Percentiles rank a stretch among this genome's conserved stretches.
phyloP scores from a whole-genome alignment of 2,329 filamentous ascomycete genomes.

The Drechslerella coelobrocha region DNA sequence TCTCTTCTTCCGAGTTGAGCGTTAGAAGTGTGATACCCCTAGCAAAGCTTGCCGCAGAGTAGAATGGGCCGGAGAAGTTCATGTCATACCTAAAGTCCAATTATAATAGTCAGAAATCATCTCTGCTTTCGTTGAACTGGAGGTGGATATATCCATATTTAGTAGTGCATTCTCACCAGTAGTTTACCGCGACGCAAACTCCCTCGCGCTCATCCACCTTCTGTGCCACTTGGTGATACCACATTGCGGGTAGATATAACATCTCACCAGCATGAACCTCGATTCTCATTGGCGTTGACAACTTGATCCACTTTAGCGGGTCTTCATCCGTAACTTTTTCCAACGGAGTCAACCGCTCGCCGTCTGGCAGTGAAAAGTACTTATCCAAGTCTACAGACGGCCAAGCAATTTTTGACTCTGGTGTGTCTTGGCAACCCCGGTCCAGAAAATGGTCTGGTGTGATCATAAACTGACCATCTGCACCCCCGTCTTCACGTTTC shows the following conservation, averaged over 20 bases:
- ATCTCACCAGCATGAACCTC: conserved; percentile 77
- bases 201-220: conserved; percentile 69
- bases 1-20: conserved; percentile 4
- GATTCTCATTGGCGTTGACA: conserved; percentile 70
- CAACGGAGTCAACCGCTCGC: background rate
- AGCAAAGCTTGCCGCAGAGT: conserved; percentile 67
- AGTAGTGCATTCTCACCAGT: conserved; percentile 66
- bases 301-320: conserved; percentile 63
- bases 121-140: too few relatives aligned
- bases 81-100: conserved; percentile 72
- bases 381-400: conserved; percentile 24
- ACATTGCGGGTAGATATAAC: conserved; percentile 81
- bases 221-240: conserved; percentile 85
- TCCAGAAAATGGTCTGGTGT: conserved; percentile 53
- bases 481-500: background rate
- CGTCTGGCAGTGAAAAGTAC: conserved; percentile 35
- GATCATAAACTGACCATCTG: conserved; percentile 39
- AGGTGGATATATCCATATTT: background rate
- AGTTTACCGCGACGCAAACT: conserved; percentile 79
- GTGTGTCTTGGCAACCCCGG: conserved; percentile 15
- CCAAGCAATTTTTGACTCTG: conserved; percentile 25
- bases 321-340: conserved; percentile 60
- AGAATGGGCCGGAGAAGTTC: conserved; percentile 74
- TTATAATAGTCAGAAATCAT: background rate
- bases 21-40: conserved; percentile 30